Evolutionary conservation across 768 basidiomycete genomes (phyloP), one percentile per base, ranked within the genome.

Genomic region (Wakefieldia striispora): DNA sequence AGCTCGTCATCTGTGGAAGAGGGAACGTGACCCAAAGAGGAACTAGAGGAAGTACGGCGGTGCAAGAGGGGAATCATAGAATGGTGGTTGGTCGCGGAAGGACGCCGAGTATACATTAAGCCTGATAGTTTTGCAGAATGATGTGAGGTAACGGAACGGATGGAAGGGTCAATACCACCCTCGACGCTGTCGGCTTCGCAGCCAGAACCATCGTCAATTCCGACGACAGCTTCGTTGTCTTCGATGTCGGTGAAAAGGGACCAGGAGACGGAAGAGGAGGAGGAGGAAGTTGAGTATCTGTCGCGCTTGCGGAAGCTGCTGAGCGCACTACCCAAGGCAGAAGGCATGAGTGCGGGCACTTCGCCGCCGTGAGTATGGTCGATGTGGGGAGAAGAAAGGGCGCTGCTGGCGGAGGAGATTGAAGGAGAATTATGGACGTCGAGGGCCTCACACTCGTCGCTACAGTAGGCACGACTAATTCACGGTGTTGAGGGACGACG

Each of bases 61-160:
- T 82, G 79, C 40, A 81, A 70, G 47, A 74, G 72, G 47, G 83
- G 79, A 20, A 83, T 76, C 40, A 77, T 80, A 5, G 82, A 81
- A 34, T 73, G 77, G 58, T 81, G 80, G 71, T 89, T 88, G 41
- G 82, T 88, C 9, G 82, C 74, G 29, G 86, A 86, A 1, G 86
- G 85, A 13, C 82, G 76, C 48, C 87, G 82, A 46, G 85, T 75
- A 59, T 86, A 88, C 6, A 78, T 79, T 4, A 88, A 70, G 40
- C 74, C 77, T 12, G 79, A 75, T 14, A 72, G 62, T 36, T 73
- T 63, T 35, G 70, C 51, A 23, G 54, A 55, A 50, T 71, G 68
- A 45, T 66, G 58, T 45, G 66, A 70, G 51, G 54, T 58, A 49
- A 71, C 47, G 21, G 77, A 74, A 60, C 80, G 80, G 45, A 73